Conservation (phyloP, 2,329 filamentous ascomycete species). For the Aulographum hederae region DNA sequence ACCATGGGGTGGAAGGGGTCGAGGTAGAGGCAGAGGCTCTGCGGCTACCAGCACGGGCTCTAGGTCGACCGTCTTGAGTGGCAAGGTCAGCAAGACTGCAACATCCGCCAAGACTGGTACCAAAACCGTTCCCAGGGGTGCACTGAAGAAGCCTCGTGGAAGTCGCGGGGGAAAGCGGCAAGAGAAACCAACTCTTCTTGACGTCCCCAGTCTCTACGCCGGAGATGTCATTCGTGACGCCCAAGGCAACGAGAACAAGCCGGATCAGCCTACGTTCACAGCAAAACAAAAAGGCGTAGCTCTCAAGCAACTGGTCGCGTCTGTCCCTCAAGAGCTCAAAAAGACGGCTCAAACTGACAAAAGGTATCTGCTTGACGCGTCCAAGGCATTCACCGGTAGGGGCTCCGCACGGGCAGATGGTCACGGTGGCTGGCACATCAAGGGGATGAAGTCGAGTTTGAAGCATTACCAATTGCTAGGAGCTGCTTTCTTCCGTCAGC, state of each 20-base stretch:
- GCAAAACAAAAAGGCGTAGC: slow-evolving; percentile 14
- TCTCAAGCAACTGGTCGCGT: slow-evolving; percentile 21
- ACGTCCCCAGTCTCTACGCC: slow-evolving; percentile 9
- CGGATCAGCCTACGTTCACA: slow-evolving; percentile 11
- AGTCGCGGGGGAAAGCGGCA: no score
- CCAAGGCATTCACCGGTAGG: slow-evolving; percentile 21
- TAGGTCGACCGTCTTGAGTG: no score
- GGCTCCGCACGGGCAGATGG: slow-evolving; percentile 13
- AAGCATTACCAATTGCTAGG: slow-evolving; percentile 33
- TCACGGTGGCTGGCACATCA: slow-evolving; percentile 23
- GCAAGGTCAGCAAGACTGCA: no score
- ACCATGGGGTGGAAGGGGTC: no score
- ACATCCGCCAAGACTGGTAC: no score
- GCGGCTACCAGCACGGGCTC: no score
- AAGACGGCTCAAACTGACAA: slow-evolving; percentile 18
- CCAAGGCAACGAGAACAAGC: slow-evolving; percentile 8
- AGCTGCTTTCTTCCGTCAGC: slow-evolving; percentile 33
- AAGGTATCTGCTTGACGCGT: slow-evolving; percentile 18
- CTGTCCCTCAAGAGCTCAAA: slow-evolving; percentile 17
- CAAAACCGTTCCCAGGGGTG: no score
- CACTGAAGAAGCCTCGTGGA: no score
- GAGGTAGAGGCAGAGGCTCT: no score
- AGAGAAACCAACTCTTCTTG: neutral
- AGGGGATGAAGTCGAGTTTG: slow-evolving; percentile 28
- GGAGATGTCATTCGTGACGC: slow-evolving; percentile 16